Base-by-base conservation (phyloP, 1,284 basidiomycete species). In the Kalmanozyma brasiliensis region DNA sequence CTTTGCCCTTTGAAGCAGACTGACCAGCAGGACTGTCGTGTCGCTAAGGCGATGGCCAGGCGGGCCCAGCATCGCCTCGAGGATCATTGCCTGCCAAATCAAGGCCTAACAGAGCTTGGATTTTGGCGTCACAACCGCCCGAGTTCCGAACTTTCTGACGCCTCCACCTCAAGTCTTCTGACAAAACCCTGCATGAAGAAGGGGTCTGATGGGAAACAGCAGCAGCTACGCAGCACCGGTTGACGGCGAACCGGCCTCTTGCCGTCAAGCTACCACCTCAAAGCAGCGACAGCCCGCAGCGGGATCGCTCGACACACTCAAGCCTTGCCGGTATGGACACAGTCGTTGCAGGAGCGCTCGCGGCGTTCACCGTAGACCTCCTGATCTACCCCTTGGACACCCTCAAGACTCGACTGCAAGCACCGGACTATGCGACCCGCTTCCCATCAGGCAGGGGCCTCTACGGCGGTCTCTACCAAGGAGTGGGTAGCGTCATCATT, bases 381-480 rank as follows among this genome's bases (percentile, higher is more conserved):
- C 87, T 97, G 32, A 95, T 98, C 85, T 98, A 93, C 82, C 95
- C 95, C 0, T 89, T 98, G 65, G 95, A 98, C 84, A 97, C 95
- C 3, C 84, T 98, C 80, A 98, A 98, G 84, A 98, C 95, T n/a
- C 89, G 95, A 36, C 85, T 97, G 42, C 95, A 98, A 80, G 90
- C 93, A 6, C 83, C 88, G 1, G 89, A 92, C 48, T 60, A 35
- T 55, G 26, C 44, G 1, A 58, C 64, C 76, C 94, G 95, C 2
- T 98, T 98, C 82, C 83, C 88, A 46, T 84, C 85, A 20, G 89
- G 93, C 1, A 94, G 95, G 11, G 95, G 94, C 5, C 69, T 72
- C 0, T 93, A 98, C 82, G 87, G 85, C 44, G 94, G 94, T 4
- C 88, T 98, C 8, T 99, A 99, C 84, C 90, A 91, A 75, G 95